Evolutionary conservation across 192 early-diverging fungal species (phyloP).

Genomic region (Physocladia obscura): DNA sequence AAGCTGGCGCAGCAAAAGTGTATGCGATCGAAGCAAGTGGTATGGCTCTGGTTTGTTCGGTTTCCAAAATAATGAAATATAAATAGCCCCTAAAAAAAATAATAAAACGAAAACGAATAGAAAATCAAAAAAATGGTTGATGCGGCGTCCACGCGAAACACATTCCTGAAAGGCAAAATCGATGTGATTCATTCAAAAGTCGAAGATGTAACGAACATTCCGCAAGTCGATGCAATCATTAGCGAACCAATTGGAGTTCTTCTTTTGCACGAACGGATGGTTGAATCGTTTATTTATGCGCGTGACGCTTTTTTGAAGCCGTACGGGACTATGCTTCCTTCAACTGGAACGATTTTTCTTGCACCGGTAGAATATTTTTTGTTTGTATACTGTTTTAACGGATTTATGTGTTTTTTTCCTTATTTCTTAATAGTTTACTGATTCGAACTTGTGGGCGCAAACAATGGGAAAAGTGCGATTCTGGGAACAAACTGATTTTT

Average conservation of each 20-base stretch:
- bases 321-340: constrained; percentile 89
- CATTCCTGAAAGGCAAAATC: constrained; percentile 74
- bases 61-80: no score
- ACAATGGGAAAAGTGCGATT: constrained; percentile 85
- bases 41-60: constrained; percentile 73
- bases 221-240: constrained; percentile 90
- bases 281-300: constrained; percentile 83
- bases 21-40: constrained; percentile 95
- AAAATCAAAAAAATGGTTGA: constrained; percentile 84
- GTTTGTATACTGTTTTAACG: background rate
- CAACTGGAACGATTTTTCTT: constrained; percentile 83
- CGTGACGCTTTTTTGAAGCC: constrained; percentile 90
- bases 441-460: constrained; percentile 79
- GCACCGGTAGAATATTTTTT: constrained; percentile 59
- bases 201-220: constrained; percentile 70
- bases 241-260: constrained; percentile 97
- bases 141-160: constrained; percentile 50
- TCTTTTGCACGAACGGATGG: constrained; percentile 96
- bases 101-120: constrained; percentile 2
- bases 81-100: no score
- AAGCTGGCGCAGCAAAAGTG: constrained; percentile 89
- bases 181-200: constrained; percentile 87
- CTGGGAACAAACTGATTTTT: constrained; percentile 83
- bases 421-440: constrained; percentile 39
- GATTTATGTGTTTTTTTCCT: background rate